Percentiles rank a stretch among this genome's conserved stretches.
These are phyloP conservation scores for Globisporangium apiculatum DNA, from an alignment of 352 stramenopile species.

Conservation along the genomic window DNA sequence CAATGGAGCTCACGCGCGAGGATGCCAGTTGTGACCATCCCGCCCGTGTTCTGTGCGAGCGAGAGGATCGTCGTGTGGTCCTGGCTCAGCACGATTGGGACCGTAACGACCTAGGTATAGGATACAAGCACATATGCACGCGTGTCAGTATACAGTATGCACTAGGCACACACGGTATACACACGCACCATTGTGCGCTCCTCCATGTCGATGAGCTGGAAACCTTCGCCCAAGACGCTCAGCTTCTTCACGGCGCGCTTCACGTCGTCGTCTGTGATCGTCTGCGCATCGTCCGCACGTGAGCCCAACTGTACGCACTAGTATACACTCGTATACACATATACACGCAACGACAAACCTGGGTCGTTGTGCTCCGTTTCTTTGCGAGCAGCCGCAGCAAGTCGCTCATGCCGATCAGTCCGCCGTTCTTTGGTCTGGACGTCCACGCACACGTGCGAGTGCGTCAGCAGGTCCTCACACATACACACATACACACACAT, in stretches of 20 bases:
- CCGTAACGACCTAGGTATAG: conserved; percentile 82
- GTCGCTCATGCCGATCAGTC: conserved; percentile 77
- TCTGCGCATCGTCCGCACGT: conserved; percentile 16
- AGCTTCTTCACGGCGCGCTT: conserved; percentile 93
- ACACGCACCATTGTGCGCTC: conserved; percentile 78
- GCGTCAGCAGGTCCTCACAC: too few relatives aligned
- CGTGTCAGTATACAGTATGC: not conserved
- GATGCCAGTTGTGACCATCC: conserved; percentile 85
- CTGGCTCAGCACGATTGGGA: conserved; percentile 92
- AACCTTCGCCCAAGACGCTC: conserved; percentile 91
- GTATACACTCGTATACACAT: not conserved
- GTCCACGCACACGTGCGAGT: too few relatives aligned
- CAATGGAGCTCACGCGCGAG: conserved; percentile 81
- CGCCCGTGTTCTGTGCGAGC: conserved; percentile 80
- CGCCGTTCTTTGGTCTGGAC: conserved; percentile 71
- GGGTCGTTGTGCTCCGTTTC: conserved; percentile 52
- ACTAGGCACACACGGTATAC: not conserved
- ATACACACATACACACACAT: too few relatives aligned
- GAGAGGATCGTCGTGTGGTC: conserved; percentile 93
- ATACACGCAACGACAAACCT: conserved; percentile 18
- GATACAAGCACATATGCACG: not conserved
- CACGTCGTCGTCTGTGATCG: conserved; percentile 90
- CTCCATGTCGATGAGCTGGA: conserved; percentile 92
- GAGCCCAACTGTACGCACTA: too few relatives aligned
- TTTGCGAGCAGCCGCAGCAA: conserved; percentile 63